Conservation (phyloP, 2,329 filamentous ascomycete species). For the Kalmusia sp. region DNA sequence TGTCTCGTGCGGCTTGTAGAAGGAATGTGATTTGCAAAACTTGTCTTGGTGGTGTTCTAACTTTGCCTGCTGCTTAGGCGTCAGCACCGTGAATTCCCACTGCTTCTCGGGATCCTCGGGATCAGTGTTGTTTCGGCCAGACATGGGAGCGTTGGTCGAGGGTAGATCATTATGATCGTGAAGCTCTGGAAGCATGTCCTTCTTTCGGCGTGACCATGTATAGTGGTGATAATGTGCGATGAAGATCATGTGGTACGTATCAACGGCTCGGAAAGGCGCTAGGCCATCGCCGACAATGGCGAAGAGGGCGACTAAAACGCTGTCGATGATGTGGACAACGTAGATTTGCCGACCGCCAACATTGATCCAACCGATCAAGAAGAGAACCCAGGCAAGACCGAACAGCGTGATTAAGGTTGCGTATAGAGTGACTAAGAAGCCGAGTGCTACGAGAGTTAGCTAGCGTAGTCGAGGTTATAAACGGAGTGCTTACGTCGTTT, state of each 20-base stretch:
- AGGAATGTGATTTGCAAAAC: conserved; percentile 82
- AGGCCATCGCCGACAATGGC: conserved; percentile 68
- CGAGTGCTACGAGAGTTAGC: conserved; percentile 62
- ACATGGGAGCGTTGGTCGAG: conserved; percentile 50
- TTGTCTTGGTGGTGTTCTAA: conserved; percentile 81
- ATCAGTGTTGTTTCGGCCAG: conserved; percentile 47
- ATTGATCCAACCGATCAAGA: conserved; percentile 88
- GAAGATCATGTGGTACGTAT: conserved; percentile 88
- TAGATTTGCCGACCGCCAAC: conserved; percentile 75
- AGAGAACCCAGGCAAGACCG: conserved; percentile 88
- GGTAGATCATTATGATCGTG: conserved; percentile 75
- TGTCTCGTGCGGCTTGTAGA: conserved; percentile 89
- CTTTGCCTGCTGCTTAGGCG: conserved; percentile 68
- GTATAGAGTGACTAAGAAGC: conserved; percentile 84
- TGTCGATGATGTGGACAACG: conserved; percentile 62
- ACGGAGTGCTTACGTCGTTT: conserved; percentile 63
- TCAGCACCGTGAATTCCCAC: conserved; percentile 67
- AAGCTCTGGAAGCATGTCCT: conserved; percentile 67
- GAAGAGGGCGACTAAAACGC: conserved; percentile 67
- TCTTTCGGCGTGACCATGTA: conserved; percentile 70
- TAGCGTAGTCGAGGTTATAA: neutral
- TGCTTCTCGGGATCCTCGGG: conserved; percentile 44
- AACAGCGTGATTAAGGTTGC: conserved; percentile 84
- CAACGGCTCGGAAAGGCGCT: conserved; percentile 75
- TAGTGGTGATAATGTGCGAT: conserved; percentile 75